Conservation (phyloP, 1,139 yeast genomes). For the Lodderomyces theae region DNA sequence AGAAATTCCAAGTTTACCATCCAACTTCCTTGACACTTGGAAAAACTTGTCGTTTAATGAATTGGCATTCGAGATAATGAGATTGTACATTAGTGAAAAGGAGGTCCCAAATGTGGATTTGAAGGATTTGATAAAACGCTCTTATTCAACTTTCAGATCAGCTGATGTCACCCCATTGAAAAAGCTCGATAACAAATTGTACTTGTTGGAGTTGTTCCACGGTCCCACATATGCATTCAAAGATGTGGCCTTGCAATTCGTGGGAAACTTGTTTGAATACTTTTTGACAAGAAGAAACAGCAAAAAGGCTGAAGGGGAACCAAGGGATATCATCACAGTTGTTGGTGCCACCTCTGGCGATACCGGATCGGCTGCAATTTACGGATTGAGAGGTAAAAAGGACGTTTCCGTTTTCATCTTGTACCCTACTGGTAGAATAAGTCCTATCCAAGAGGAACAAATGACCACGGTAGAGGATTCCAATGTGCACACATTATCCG, state of each 20-base stretch:
- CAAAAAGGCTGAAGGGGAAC: slow-evolving; percentile 52
- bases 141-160: slow-evolving; percentile 90
- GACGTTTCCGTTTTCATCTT: slow-evolving; percentile 94
- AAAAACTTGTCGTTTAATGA: slow-evolving; percentile 72
- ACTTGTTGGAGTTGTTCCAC: slow-evolving; percentile 88
- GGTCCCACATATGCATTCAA: slow-evolving; percentile 99
- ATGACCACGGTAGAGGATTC: slow-evolving; percentile 97
- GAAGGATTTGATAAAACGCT: slow-evolving; percentile 55
- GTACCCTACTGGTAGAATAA: slow-evolving; percentile 95
- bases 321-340: slow-evolving; percentile 82
- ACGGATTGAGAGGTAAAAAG: slow-evolving; percentile 93
- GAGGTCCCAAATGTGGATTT: slow-evolving; percentile 78
- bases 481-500: slow-evolving; percentile 92
- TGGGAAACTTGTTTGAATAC: slow-evolving; percentile 93
- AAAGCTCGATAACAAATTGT: slow-evolving; percentile 56
- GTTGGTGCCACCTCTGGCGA: slow-evolving; percentile 99
- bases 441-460: slow-evolving; percentile 97
- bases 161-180: slow-evolving; percentile 81
- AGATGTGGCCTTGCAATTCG: slow-evolving; percentile 97
- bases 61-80: slow-evolving; percentile 81
- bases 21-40: slow-evolving; percentile 66
- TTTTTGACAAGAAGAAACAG: slow-evolving; percentile 78
- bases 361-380: slow-evolving; percentile 98
- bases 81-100: slow-evolving; percentile 62
- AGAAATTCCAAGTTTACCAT: slow-evolving; percentile 66